Conservation (phyloP, 345 rosid species). For the Eucalyptus sideroxylon region DNA sequence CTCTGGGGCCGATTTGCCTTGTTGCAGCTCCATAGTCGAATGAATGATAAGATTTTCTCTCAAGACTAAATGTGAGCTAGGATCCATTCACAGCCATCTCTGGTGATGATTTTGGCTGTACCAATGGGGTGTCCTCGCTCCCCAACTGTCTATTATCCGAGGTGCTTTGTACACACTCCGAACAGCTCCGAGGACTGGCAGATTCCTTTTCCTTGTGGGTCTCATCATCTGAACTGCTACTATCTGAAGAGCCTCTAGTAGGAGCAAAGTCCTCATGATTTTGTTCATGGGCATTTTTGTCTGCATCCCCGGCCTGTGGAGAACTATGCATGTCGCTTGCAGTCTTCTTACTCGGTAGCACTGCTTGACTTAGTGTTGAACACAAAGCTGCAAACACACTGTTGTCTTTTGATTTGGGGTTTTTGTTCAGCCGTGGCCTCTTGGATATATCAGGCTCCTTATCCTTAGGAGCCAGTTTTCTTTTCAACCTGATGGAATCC, state of each 20-base stretch:
- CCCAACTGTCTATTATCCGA: conserved; percentile 40
- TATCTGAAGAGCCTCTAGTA: conserved; percentile 15
- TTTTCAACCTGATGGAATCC: conserved; percentile 57
- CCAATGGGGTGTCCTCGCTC: conserved; percentile 54
- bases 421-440: conserved; percentile 56
- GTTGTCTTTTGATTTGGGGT: conserved; percentile 43
- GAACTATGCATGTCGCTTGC: conserved; percentile 10
- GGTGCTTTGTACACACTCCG: conserved; percentile 29
- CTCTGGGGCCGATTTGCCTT: neutral
- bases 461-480: conserved; percentile 45
- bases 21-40: neutral
- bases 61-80: neutral
- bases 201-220: conserved; percentile 37
- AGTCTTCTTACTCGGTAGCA: conserved; percentile 55
- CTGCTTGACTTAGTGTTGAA: conserved; percentile 80
- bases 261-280: conserved; percentile 16
- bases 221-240: conserved; percentile 33
- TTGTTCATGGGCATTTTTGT: neutral
- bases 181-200: conserved; percentile 32
- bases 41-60: neutral
- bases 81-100: conserved; percentile 97
- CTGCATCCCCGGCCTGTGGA: neutral
- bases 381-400: conserved; percentile 71
- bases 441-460: conserved; percentile 50
- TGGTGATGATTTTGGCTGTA: conserved; percentile 66